Base-by-base conservation (phyloP, 2,329 filamentous ascomycete species). In the Pyrenochaeta sp. region DNA sequence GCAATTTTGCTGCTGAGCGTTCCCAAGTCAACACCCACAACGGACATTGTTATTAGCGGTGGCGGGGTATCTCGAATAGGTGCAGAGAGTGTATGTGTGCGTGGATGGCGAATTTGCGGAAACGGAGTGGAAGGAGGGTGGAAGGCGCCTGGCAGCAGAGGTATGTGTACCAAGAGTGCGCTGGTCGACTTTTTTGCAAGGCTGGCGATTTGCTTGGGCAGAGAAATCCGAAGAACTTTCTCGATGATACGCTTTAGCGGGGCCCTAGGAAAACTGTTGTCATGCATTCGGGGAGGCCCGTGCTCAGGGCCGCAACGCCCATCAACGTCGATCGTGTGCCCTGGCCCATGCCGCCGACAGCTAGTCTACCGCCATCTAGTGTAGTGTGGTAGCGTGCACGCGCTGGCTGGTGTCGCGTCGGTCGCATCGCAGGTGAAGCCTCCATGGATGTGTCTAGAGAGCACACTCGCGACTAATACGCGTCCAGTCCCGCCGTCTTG, bases 1-100 rank as follows among this genome's bases (percentile, higher is more conserved):
- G 94, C 94, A 82, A 98, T 91, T 77, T 96, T 93, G 79, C 94
- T 97, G 87, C 96, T 97, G 80, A 96, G 89, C 71, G 92, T 92
- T 84, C 94, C 94, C 83, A 98, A 90, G 87, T 98, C 94, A 81
- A 96, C 88, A 82, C 93, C 93, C 73, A 88, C 85, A 76, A 87
- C 85, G 80, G 81, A 84, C 85, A 88, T 88, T 74, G 71, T 84
- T 76, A 65, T 59, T 53, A 52, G 59, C 51, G 64, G 62, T 65
- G 69, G 73, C 66, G 71, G 73, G 72, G 72, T 73, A 73, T 61
- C 45, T 60, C 51, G 52, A 57, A 36, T 22, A 43, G 49, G 56
- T 51, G 49, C 47, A 55, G 45, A 61, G 57, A 52, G 56, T 47
- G 62, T 45, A 60, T 51, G 50, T 54, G 46, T 54, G 49, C 47